Evolutionary conservation across 2,329 filamentous ascomycete species (phyloP).

Genomic region (Penicillium capsulatum): DNA sequence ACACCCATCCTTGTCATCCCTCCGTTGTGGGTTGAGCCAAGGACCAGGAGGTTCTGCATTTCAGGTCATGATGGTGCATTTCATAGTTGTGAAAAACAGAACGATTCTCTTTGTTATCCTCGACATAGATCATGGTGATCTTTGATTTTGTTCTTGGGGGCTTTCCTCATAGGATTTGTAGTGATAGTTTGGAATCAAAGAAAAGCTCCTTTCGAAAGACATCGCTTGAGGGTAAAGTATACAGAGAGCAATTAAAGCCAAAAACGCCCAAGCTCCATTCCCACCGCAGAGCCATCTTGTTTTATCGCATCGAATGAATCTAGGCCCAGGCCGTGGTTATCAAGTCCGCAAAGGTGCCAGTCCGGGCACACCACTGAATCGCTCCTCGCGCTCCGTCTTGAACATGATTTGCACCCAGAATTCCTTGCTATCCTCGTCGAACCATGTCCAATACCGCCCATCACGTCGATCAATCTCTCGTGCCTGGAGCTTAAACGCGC

Average conservation of each 20-base stretch:
- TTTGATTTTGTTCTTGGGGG: no score
- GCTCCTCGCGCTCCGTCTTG: conserved; percentile 95
- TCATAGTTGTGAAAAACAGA: conserved; percentile 13
- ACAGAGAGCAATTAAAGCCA: conserved; percentile 12
- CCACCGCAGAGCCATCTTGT: conserved; percentile 8
- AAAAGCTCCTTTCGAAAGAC: neutral
- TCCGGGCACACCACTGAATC: conserved; percentile 66
- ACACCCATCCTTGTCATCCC: conserved; percentile 1
- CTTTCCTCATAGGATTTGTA: no score
- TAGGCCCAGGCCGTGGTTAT: no score
- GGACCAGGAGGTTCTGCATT: conserved; percentile 10
- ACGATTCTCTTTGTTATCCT: conserved; percentile 1
- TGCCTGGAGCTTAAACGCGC: conserved; percentile 91
- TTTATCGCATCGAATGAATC: conserved; percentile 5
- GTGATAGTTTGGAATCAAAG: no score
- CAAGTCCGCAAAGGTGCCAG: conserved; percentile 50
- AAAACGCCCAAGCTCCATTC: conserved; percentile 16
- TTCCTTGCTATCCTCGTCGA: conserved; percentile 91
- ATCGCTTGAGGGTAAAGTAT: conserved; percentile 13
- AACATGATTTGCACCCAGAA: conserved; percentile 98
- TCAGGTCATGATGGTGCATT: conserved; percentile 20
- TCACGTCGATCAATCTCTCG: conserved; percentile 87
- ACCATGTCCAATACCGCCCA: conserved; percentile 88
- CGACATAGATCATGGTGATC: neutral
- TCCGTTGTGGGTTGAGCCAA: neutral